A percentile compares a stretch with the other conserved stretches of the same genome.
Conservation (phyloP, 2,329 filamentous ascomycete species). For the Iodosphaeria phyllophila region DNA sequence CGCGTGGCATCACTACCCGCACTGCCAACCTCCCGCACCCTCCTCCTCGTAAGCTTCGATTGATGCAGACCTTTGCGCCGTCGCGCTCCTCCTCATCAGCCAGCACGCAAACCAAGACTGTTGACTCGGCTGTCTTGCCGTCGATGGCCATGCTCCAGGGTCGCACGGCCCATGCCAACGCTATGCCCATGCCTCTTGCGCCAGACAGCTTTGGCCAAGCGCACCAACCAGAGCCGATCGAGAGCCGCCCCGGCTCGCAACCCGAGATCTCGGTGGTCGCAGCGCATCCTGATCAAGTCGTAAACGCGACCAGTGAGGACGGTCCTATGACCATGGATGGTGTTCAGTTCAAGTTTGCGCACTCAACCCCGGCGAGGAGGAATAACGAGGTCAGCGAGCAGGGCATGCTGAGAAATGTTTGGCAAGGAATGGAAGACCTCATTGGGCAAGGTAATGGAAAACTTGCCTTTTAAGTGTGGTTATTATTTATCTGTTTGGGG, state of each 20-base stretch:
- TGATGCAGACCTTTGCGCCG: slow-evolving; percentile 45
- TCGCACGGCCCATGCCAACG: slow-evolving; percentile 14
- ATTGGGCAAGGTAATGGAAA: slow-evolving; percentile 10
- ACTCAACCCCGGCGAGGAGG: slow-evolving; percentile 15
- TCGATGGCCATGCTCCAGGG: slow-evolving; percentile 16
- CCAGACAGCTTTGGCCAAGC: slow-evolving; percentile 35
- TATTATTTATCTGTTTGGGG: too few relatives aligned
- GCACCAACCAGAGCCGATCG: slow-evolving; percentile 22
- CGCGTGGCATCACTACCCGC: slow-evolving; percentile 14
- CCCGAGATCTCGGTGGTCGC: slow-evolving; percentile 36
- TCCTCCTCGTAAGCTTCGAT: slow-evolving; percentile 26
- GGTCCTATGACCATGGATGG: slow-evolving; percentile 38
- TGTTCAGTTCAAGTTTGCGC: slow-evolving; percentile 33
- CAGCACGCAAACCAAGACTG: slow-evolving; percentile 14
- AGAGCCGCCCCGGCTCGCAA: slow-evolving; percentile 20
- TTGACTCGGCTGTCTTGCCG: slow-evolving; percentile 36
- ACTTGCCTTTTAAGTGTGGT: slow-evolving; percentile 12
- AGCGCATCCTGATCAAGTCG: slow-evolving; percentile 31
- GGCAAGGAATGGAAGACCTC: slow-evolving; percentile 35
- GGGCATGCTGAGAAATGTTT: slow-evolving; percentile 34
- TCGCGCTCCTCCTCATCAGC: slow-evolving; percentile 14
- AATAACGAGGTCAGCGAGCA: slow-evolving; percentile 8
- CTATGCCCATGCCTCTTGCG: slow-evolving; percentile 37
- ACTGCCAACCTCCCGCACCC: slow-evolving; percentile 16
- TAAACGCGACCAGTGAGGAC: slow-evolving; percentile 34